Conservation (phyloP, 192 early-diverging fungal species). For the Coemansia sp. region DNA sequence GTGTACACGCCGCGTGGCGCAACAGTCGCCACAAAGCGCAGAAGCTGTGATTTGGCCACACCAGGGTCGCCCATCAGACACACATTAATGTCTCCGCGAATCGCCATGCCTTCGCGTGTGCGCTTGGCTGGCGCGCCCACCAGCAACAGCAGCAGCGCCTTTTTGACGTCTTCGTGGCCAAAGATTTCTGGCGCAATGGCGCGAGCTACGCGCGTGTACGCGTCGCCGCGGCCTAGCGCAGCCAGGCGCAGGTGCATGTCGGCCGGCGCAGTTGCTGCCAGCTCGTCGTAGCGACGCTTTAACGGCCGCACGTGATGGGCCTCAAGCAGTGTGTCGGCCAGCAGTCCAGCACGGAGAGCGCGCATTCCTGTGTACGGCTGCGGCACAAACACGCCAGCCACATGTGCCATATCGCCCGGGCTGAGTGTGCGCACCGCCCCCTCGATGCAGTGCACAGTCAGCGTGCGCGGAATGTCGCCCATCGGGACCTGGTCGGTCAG, state of each 20-base stretch:
- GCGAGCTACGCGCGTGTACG: constrained; percentile 74
- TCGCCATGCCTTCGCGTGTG: constrained; percentile 90
- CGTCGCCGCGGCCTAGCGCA: constrained; percentile 61
- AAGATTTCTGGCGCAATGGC: constrained; percentile 90
- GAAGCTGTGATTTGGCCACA: constrained; percentile 95
- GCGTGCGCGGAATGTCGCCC: constrained; percentile 95
- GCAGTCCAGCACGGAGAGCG: constrained; percentile 82
- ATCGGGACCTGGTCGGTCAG: constrained; percentile 98
- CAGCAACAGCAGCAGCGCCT: constrained; percentile 80
- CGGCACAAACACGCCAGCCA: constrained; percentile 88
- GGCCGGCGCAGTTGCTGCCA: constrained; percentile 58
- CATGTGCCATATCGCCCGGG: constrained; percentile 84
- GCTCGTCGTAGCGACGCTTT: constrained; percentile 90
- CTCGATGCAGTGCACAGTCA: constrained; percentile 89
- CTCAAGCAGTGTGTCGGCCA: constrained; percentile 95
- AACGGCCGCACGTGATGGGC: constrained; percentile 81
- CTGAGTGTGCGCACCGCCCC: constrained; percentile 73
- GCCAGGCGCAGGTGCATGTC: constrained; percentile 57
- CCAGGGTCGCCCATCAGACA: constrained; percentile 99
- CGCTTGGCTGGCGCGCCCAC: constrained; percentile 80
- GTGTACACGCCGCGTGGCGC: constrained; percentile 97
- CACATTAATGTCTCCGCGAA: constrained; percentile 95
- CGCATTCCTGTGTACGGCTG: constrained; percentile 91
- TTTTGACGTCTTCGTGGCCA: constrained; percentile 91
- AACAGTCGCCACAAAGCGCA: constrained; percentile 90